A percentile compares a stretch with the other conserved stretches of the same genome.
Evolutionary conservation across 805 yeast genomes (phyloP).

Genomic region (Starmerella potacharoeniae): DNA sequence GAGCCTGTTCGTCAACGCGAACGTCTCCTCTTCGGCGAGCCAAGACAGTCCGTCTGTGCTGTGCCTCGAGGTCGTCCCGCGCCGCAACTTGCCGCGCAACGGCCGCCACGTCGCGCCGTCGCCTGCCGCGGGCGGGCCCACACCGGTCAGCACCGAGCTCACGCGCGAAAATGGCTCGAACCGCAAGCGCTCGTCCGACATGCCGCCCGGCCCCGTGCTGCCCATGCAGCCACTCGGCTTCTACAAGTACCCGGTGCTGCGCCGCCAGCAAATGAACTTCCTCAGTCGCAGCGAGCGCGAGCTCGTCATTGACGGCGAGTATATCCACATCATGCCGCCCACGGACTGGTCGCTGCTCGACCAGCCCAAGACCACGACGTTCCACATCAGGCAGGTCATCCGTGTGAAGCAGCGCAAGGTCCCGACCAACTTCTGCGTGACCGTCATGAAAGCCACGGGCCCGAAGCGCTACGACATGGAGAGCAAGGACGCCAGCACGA

Average conservation of each 20-base stretch:
- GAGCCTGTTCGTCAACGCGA: not conserved
- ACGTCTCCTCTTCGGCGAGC: not conserved
- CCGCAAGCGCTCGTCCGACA: not conserved
- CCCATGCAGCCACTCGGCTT: constrained; percentile 37
- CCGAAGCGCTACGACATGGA: constrained; percentile 81
- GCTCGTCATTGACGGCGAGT: constrained; percentile 87
- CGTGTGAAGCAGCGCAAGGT: constrained; percentile 65
- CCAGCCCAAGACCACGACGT: constrained; percentile 67
- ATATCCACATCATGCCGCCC: constrained; percentile 76
- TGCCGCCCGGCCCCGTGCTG: constrained; percentile 14
- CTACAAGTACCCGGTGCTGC: constrained; percentile 76
- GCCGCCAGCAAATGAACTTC: constrained; percentile 78
- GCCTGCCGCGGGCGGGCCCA: not conserved
- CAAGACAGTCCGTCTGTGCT: not conserved
- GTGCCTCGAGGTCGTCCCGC: not conserved
- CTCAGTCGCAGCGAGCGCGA: constrained; percentile 70
- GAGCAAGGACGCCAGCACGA: constrained; percentile 48
- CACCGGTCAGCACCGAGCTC: not conserved
- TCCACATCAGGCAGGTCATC: constrained; percentile 68
- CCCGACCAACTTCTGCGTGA: constrained; percentile 70
- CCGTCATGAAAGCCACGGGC: constrained; percentile 55
- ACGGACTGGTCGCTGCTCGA: constrained; percentile 68
- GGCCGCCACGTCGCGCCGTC: not conserved
- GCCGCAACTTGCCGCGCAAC: not conserved
- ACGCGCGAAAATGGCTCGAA: not conserved